Evolutionary conservation across 2,329 filamentous ascomycete species (phyloP), one percentile per base, ranked within the genome.

Genomic region (Exophiala aquamarina): DNA sequence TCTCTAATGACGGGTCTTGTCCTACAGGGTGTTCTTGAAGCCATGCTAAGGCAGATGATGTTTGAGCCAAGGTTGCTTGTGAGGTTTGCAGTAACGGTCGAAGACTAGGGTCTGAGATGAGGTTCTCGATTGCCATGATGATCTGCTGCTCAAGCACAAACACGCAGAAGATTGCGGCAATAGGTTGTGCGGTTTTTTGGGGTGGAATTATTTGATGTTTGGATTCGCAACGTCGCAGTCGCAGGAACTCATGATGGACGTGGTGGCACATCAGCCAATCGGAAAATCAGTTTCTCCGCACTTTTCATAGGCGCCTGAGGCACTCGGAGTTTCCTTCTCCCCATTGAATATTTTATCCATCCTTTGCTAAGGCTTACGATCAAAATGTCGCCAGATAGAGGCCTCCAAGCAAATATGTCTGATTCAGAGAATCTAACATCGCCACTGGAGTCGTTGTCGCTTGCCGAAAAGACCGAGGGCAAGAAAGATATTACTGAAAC

Each of bases 11-110:
- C 17, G 71, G 65, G 6, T 73, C 61, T 40, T 38, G 66, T 7
- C 8, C 63, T 36, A 74, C 66, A 38, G 70, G 60, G 28, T 74
- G 67, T 35, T 75, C 72, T 40, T 75, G 70, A 36, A 89, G 74
- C 47, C 90, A 76, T 32, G 71, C 61, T 37, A 79, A 66, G 35
- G 79, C 68, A 19, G 73, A 72, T 55, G 86, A 75, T 46, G 86
- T 87, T 67, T 91, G 86, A 40, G 82, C 72, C 57, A 87, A 84
- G 13, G 88, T 84, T 54, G 86, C 78, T 47, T 79, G 77, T n/a
- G 88, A 90, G 46, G 84, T 83, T 55, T 83, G 74, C 39, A 94
- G 75, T 38, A 89, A 85, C 4, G 82, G 77, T 47, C 77, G 74
- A 37, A 95, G 81, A 50, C 78, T 73, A 2, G 80, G 72, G 60